Evolutionary conservation across 805 yeast genomes (phyloP), one percentile per base, ranked within the genome.

Genomic region (Kluyveromyces nonfermentans): DNA sequence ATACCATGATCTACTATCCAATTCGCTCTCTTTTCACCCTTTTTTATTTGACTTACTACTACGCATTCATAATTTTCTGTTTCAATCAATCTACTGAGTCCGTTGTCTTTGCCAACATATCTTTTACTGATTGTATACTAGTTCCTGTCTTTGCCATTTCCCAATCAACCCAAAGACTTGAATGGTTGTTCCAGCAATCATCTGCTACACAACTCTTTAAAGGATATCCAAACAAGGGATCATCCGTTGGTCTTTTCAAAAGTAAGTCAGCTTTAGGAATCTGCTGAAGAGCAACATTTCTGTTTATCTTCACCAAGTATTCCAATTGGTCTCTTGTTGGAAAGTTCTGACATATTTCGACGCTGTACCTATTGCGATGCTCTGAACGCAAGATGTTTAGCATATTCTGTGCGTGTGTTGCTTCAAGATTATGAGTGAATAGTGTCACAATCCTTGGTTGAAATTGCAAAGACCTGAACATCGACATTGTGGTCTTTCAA

Each of bases 381-480:
- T 50, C 50, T n/a, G 50, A 44, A 28, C 46, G 50, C 37, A 56
- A 35, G 28, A 40, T 43, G 18, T 49, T 45, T 20, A 53, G 43
- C 15, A 55, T 33, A 16, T 41, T 21, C 35, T 46, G 47, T 7
- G 52, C 39, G 20, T 60, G 62, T 40, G 55, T 55, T 59, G 51
- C 48, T 28, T 47, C 53, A 18, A 55, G 35, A 30, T 55, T 55
- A 42, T 61, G 57, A 37, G 63, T 49, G 41, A 72, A 75, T 32
- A 75, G 45, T 4, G 79, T 68, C 41, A 75, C 67, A 1, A 68
- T 64, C 16, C 78, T 70, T 1, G 77, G 72, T 17, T 66, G 62
- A 14, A 51, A 47, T 50, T 73, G 78, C 8, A 74, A 52, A 3
- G 77, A 63, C 50, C 59, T 72, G 45, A 74, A 64, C 70, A 74